A percentile compares a stretch with the other conserved stretches of the same genome.
These are phyloP conservation scores for Harringtonia lauricola DNA, from an alignment of 2,329 filamentous ascomycete species.

Conservation along the genomic window DNA sequence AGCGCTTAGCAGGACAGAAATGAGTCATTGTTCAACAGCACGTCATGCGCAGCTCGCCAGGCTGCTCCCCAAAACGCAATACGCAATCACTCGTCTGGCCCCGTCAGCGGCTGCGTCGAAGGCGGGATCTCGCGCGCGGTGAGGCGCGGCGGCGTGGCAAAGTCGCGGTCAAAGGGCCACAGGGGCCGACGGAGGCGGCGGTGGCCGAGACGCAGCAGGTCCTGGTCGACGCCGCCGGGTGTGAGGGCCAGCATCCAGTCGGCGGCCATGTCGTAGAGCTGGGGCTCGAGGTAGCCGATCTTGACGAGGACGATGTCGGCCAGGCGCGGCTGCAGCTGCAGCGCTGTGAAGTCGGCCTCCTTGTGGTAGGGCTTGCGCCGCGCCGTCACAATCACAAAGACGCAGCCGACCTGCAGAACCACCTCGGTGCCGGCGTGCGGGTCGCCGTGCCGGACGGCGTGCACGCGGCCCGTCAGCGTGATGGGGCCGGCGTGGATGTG, in stretches of 20 bases:
- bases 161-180: constrained; percentile 18
- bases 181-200: constrained; percentile 35
- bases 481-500: constrained; percentile 34
- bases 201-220: constrained; percentile 36
- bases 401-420: constrained; percentile 33
- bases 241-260: constrained; percentile 44
- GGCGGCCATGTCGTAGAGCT: constrained; percentile 40
- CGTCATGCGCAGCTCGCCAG: too few relatives aligned
- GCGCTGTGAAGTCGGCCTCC: constrained; percentile 38
- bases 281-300: constrained; percentile 44
- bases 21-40: too few relatives aligned
- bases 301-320: constrained; percentile 42
- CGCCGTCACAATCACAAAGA: constrained; percentile 40
- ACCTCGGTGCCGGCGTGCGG: constrained; percentile 33
- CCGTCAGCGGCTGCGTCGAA: constrained; percentile 9
- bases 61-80: too few relatives aligned
- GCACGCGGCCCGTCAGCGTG: constrained; percentile 37
- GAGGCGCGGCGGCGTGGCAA: constrained; percentile 12
- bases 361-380: constrained; percentile 42
- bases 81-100: constrained; percentile 11
- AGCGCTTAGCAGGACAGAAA: too few relatives aligned
- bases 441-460: constrained; percentile 39
- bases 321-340: constrained; percentile 31
- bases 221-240: constrained; percentile 42
- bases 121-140: constrained; percentile 13